These are phyloP conservation scores for Fonsecaea monophora DNA, from an alignment of 2,329 filamentous ascomycete genomes.

Conservation along the genomic window DNA sequence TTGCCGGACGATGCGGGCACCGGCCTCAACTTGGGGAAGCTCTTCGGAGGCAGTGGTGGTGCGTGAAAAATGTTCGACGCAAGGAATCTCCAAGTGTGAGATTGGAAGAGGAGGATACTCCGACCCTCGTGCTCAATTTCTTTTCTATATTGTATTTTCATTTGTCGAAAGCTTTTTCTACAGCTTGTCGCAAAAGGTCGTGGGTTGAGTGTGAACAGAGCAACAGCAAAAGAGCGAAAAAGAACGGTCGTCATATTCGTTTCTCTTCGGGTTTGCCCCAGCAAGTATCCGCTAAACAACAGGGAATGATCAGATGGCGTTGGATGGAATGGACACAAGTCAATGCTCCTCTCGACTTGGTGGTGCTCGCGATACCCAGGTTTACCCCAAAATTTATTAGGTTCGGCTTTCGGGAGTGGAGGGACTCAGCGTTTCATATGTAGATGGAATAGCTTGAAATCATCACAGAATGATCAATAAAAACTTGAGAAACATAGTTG, in stretches of 20 bases:
- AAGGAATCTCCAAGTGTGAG: background rate
- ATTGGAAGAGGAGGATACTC: conserved; percentile 4
- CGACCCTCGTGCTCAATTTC: background rate
- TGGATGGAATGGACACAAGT: background rate
- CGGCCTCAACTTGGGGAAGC: conserved; percentile 22
- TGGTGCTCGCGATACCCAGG: background rate
- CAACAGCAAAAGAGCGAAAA: background rate
- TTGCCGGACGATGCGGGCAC: conserved; percentile 51
- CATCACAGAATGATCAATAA: background rate
- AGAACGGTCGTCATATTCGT: background rate
- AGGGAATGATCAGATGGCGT: conserved; percentile 3
- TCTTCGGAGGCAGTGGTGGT: conserved; percentile 29
- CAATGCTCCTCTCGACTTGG: conserved; percentile 1
- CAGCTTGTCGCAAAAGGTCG: background rate
- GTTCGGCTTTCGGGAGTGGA: background rate
- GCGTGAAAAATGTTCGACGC: conserved; percentile 3
- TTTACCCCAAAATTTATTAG: background rate
- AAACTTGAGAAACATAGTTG: background rate
- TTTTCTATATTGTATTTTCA: background rate
- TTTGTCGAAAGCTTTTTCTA: background rate
- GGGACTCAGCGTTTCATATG: background rate
- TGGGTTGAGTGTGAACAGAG: background rate
- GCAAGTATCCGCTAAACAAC: background rate
- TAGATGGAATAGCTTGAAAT: background rate
- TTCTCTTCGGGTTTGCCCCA: background rate